A percentile compares a stretch with the other conserved stretches of the same genome.
phyloP scores from a whole-genome alignment of 2,329 filamentous ascomycete genomes.

The Berkeleyomyces basicola region DNA sequence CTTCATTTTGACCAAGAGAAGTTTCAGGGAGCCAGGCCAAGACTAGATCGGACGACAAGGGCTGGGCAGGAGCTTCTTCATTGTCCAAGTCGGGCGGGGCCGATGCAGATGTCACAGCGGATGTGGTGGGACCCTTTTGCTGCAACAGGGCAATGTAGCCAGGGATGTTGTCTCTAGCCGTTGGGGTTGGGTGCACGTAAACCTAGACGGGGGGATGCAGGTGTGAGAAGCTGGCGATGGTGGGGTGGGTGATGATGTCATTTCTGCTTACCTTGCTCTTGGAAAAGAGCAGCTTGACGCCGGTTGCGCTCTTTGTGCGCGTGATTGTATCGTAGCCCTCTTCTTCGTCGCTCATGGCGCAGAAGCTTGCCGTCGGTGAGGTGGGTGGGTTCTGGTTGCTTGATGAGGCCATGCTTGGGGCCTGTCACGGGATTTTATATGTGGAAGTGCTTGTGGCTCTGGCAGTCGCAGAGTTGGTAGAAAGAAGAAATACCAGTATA shows the following conservation, averaged over 20 bases:
- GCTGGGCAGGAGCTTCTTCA: conserved; percentile 19
- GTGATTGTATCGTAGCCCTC: conserved; percentile 89
- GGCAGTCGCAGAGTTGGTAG: background rate
- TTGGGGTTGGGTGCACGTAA: conserved; percentile 87
- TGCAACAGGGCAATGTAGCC: conserved; percentile 88
- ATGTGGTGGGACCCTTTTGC: conserved; percentile 49
- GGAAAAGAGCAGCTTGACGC: conserved; percentile 84
- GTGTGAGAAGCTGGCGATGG: background rate
- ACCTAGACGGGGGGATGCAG: conserved; percentile 39
- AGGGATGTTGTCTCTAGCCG: conserved; percentile 85
- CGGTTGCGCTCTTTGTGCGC: conserved; percentile 56
- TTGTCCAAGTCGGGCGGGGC: background rate
- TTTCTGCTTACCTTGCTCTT: conserved; percentile 68
- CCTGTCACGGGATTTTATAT: background rate
- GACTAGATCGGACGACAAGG: conserved; percentile 55
- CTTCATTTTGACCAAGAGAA: conserved; percentile 67
- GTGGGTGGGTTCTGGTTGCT: conserved; percentile 22
- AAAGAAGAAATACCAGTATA: background rate
- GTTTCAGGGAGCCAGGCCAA: conserved; percentile 90
- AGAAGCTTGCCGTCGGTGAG: conserved; percentile 77
- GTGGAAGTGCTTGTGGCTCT: background rate
- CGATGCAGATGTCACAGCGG: conserved; percentile 19
- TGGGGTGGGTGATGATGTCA: background rate
- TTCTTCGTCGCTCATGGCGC: conserved; percentile 92
- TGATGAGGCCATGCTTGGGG: conserved; percentile 14